phyloP scores from a whole-genome alignment of 2,329 filamentous ascomycete species.

The Sclerotinia subarctica region DNA sequence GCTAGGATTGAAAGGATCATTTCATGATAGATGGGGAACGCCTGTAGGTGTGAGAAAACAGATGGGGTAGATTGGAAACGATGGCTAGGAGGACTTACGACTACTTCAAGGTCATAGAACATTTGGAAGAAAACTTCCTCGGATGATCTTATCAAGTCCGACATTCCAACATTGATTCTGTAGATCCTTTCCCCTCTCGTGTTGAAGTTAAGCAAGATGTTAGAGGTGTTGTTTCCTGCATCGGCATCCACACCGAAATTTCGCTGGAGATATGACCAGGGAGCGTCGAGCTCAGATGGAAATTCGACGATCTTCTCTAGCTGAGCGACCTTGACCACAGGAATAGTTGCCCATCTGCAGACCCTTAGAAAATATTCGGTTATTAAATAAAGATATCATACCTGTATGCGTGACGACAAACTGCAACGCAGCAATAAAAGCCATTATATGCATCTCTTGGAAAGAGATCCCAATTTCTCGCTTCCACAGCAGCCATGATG shows the following conservation, averaged over 20 bases:
- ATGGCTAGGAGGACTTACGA: background rate
- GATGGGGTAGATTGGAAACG: background rate
- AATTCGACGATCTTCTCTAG: slow-evolving; percentile 12
- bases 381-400: background rate
- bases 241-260: slow-evolving; percentile 9
- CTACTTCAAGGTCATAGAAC: slow-evolving; percentile 20
- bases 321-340: slow-evolving; percentile 17
- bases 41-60: background rate
- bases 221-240: slow-evolving; percentile 16
- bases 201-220: slow-evolving; percentile 9
- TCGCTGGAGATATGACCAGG: slow-evolving; percentile 17
- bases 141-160: slow-evolving; percentile 9
- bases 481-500: slow-evolving; percentile 2
- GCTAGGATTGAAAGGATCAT: slow-evolving; percentile 6
- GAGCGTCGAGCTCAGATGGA: slow-evolving; percentile 11
- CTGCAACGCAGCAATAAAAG: slow-evolving; percentile 15
- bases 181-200: slow-evolving; percentile 11
- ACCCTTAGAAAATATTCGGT: background rate
- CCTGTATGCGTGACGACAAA: slow-evolving; percentile 19
- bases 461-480: slow-evolving; percentile 2
- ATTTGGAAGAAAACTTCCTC: slow-evolving; percentile 19
- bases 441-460: slow-evolving; percentile 18
- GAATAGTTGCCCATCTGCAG: slow-evolving; percentile 15
- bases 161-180: slow-evolving; percentile 14
- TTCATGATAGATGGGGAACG: slow-evolving; percentile 16